Percentiles rank a stretch among this genome's conserved stretches.
phyloP scores from a whole-genome alignment of 2,329 filamentous ascomycete genomes.

The Ceratocystis lukuohia region DNA sequence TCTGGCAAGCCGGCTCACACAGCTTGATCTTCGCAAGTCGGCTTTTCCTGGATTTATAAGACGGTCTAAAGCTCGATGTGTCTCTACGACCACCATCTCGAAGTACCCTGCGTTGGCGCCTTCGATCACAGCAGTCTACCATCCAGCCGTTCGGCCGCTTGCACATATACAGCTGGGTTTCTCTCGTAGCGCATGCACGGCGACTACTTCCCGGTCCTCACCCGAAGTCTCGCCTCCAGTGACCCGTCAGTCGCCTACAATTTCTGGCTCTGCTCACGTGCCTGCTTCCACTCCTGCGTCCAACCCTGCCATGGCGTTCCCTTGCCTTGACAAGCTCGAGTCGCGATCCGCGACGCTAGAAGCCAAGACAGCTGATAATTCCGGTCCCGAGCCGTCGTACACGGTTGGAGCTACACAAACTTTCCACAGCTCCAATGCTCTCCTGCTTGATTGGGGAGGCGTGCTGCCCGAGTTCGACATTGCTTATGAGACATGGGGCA shows the following conservation, averaged over 20 bases:
- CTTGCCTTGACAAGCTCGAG: constrained; percentile 77
- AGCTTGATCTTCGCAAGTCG: background rate
- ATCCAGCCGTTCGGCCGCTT: no score
- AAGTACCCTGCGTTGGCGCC: no score
- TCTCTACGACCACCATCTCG: background rate
- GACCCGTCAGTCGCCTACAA: background rate
- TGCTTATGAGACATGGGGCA: constrained; percentile 88
- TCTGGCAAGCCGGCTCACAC: background rate
- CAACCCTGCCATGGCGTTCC: constrained; percentile 79
- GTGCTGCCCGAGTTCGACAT: constrained; percentile 78
- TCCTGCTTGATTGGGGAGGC: constrained; percentile 89
- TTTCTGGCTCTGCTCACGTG: background rate
- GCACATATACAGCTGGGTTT: no score
- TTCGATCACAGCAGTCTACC: no score
- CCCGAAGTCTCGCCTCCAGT: constrained; percentile 6
- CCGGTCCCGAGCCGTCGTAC: constrained; percentile 86
- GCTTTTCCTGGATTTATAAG: background rate
- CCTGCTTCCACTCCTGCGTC: constrained; percentile 33
- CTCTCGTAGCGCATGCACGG: background rate
- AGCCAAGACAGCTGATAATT: constrained; percentile 37
- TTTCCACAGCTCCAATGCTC: constrained; percentile 59
- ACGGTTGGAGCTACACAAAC: constrained; percentile 72
- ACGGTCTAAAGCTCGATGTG: background rate
- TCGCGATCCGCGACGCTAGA: constrained; percentile 61
- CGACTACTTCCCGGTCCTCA: constrained; percentile 6